phyloP scores from a whole-genome alignment of 345 rosid genomes.

The Eucalyptus camaldulensis region DNA sequence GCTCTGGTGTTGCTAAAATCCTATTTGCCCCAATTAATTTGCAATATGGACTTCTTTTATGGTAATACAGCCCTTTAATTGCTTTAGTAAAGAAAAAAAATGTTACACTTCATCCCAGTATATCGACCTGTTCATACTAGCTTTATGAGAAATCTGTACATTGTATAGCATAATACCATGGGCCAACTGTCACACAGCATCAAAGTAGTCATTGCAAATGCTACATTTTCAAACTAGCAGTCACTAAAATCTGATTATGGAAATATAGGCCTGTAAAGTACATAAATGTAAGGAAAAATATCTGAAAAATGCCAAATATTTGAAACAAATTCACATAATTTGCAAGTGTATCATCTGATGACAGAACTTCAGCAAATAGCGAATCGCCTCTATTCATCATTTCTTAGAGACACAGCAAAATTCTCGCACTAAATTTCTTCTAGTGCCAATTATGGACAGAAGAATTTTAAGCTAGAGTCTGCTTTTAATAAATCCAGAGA shows the following conservation, averaged over 20 bases:
- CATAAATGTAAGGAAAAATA: background rate
- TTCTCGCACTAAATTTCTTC: background rate
- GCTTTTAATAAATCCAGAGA: background rate
- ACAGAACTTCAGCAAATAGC: background rate
- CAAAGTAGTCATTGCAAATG: background rate
- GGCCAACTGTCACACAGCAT: background rate
- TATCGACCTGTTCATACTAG: background rate
- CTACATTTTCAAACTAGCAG: background rate
- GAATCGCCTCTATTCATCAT: background rate
- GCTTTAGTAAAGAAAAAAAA: background rate
- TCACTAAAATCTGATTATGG: background rate
- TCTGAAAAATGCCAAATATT: background rate
- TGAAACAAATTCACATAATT: background rate
- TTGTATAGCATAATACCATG: background rate
- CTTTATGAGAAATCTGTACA: background rate
- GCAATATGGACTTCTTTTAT: background rate
- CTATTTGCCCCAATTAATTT: background rate
- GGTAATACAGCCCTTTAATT: background rate
- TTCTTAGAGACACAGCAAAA: background rate
- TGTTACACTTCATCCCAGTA: background rate
- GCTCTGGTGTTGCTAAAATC: background rate
- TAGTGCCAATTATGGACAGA: background rate
- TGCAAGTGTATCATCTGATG: background rate
- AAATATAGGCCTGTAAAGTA: background rate
- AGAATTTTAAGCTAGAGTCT: background rate